These are phyloP conservation scores for Salix arbutifolia DNA, from an alignment of 345 rosid genomes.

Conservation along the genomic window DNA sequence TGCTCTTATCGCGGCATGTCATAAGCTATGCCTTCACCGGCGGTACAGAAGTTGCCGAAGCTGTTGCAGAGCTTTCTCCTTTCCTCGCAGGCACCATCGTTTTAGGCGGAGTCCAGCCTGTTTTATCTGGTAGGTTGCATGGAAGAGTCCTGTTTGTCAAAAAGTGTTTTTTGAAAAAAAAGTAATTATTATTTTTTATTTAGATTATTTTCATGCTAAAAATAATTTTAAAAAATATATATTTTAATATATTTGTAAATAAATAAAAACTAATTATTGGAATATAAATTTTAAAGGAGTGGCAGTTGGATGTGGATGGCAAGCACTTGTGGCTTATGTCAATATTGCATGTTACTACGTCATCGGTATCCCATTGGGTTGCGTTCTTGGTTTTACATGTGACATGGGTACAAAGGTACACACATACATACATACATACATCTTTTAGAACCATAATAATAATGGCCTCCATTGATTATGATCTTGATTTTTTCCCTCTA, in stretches of 20 bases:
- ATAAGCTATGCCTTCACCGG: conserved; percentile 44
- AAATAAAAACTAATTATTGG: too few species aligned
- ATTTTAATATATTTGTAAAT: too few species aligned
- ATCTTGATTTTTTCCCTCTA: too few species aligned
- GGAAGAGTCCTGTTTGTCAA: too few species aligned
- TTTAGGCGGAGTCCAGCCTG: conserved; percentile 43
- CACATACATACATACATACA: too few species aligned
- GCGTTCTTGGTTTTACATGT: conserved; percentile 35
- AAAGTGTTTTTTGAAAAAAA: too few species aligned
- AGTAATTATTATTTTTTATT: too few species aligned
- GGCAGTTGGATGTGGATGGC: conserved; percentile 54
- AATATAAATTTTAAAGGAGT: too few species aligned
- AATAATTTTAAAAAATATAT: too few species aligned
- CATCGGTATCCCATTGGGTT: conserved; percentile 39
- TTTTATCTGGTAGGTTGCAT: conserved; percentile 38
- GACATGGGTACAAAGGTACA: conserved; percentile 31
- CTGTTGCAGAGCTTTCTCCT: conserved; percentile 41
- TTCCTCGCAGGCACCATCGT: conserved; percentile 33
- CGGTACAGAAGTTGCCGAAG: conserved; percentile 34
- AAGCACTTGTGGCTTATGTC: conserved; percentile 44
- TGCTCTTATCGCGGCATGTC: conserved; percentile 33
- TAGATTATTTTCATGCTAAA: too few species aligned
- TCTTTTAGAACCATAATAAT: too few species aligned
- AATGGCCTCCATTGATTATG: too few species aligned
- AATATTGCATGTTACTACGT: conserved; percentile 45